These are phyloP conservation scores for Aspergillus kassunensis DNA, from an alignment of 495 filamentous ascomycete genomes.

Conservation along the genomic window DNA sequence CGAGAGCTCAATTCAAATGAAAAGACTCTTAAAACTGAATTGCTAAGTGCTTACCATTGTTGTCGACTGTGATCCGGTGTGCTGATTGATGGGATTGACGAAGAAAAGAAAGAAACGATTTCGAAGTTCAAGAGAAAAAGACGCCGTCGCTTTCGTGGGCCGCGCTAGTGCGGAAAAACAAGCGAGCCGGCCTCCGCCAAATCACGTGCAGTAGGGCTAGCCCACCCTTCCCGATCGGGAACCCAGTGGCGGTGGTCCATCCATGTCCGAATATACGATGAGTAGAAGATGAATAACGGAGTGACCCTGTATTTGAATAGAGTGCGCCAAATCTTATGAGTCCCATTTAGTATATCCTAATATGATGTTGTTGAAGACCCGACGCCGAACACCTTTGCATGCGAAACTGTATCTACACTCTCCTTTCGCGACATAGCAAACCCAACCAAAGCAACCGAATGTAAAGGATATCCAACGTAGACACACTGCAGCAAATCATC, in stretches of 20 bases:
- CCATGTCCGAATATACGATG: too few species aligned
- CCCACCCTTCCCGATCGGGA: constrained; percentile 5
- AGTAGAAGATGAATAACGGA: too few species aligned
- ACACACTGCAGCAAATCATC: constrained; percentile 31
- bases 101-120: constrained; percentile 15
- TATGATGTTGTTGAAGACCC: too few species aligned
- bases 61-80: constrained; percentile 45
- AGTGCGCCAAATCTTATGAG: too few species aligned
- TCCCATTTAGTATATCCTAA: too few species aligned
- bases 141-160: constrained; percentile 30
- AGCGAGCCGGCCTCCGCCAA: not conserved
- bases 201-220: constrained; percentile 23
- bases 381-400: not conserved
- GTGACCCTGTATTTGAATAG: too few species aligned
- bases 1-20: constrained; percentile 24
- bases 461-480: not conserved
- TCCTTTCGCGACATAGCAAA: not conserved
- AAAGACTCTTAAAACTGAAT: constrained; percentile 22
- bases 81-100: constrained; percentile 43
- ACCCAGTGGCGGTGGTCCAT: too few species aligned
- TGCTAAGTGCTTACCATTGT: constrained; percentile 47
- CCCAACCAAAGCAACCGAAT: not conserved
- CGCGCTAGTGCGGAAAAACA: constrained; percentile 31
- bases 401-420: not conserved
- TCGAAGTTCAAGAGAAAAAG: constrained; percentile 24